Conservation (phyloP, 495 filamentous ascomycete genomes). For the Podospora tetraspora region DNA sequence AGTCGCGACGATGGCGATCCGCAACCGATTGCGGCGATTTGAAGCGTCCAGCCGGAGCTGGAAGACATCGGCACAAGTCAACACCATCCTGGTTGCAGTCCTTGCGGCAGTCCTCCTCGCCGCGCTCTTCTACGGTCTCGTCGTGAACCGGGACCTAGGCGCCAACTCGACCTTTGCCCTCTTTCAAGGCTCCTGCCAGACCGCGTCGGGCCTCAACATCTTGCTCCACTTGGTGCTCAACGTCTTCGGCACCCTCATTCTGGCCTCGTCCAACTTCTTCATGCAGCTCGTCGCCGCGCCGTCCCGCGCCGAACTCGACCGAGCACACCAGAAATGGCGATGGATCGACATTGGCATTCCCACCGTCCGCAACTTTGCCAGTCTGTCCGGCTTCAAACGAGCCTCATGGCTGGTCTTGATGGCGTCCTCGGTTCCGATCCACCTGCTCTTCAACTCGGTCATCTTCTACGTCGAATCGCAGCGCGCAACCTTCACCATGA, state of each 20-base stretch:
- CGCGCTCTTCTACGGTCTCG: neutral
- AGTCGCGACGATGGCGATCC: neutral
- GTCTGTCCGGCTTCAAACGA: slow-evolving; percentile 7
- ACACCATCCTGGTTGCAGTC: neutral
- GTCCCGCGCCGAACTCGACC: slow-evolving; percentile 3
- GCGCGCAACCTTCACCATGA: slow-evolving; percentile 1
- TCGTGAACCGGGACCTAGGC: neutral
- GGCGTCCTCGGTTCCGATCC: slow-evolving; percentile 7
- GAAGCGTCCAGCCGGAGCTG: neutral
- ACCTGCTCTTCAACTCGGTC: slow-evolving; percentile 13
- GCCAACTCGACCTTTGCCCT: neutral
- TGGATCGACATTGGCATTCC: slow-evolving; percentile 9
- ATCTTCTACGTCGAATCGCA: slow-evolving; percentile 7
- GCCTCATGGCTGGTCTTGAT: neutral
- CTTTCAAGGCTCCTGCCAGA: neutral
- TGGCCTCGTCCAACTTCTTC: slow-evolving; percentile 12
- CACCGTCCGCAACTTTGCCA: slow-evolving; percentile 1
- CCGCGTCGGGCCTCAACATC: slow-evolving; percentile 5
- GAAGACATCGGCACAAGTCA: neutral
- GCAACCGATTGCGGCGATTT: neutral
- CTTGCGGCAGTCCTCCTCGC: neutral
- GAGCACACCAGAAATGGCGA: slow-evolving; percentile 3
- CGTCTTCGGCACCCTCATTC: slow-evolving; percentile 2
- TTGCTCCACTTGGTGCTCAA: slow-evolving; percentile 10
- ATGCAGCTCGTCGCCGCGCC: slow-evolving; percentile 14